A percentile compares a stretch with the other conserved stretches of the same genome.
These are phyloP conservation scores for Annulohypoxylon maeteangense DNA, from an alignment of 495 filamentous ascomycete genomes.

Conservation along the genomic window DNA sequence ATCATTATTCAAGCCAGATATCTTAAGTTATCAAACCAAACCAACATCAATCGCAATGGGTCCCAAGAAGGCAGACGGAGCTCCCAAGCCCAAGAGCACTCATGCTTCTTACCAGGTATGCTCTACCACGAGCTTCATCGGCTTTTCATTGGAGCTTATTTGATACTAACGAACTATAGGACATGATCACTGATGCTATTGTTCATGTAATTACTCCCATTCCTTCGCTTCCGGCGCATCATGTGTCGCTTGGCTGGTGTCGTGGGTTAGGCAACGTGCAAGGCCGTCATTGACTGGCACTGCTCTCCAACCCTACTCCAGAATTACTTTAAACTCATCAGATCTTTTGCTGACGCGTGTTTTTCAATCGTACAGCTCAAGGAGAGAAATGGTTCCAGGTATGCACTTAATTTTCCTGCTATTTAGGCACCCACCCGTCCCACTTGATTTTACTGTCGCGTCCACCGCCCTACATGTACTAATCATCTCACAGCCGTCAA, in stretches of 20 bases:
- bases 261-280: constrained; percentile 39
- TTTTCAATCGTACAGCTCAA: constrained; percentile 63
- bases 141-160: constrained; percentile 32
- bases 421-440: constrained; percentile 1
- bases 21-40: constrained; percentile 8
- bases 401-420: constrained; percentile 45
- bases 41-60: constrained; percentile 61
- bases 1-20: constrained; percentile 18
- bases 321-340: constrained; percentile 26
- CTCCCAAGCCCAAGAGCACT: constrained; percentile 67
- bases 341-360: constrained; percentile 58
- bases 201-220: constrained; percentile 65
- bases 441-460: constrained; percentile 20
- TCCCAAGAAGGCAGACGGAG: constrained; percentile 70
- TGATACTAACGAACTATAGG: constrained; percentile 60
- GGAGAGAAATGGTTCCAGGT: constrained; percentile 73
- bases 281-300: constrained; percentile 29
- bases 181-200: constrained; percentile 77
- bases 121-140: constrained; percentile 44
- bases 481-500: constrained; percentile 74
- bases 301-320: constrained; percentile 25
- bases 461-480: constrained; percentile 42
- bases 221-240: constrained; percentile 56
- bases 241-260: constrained; percentile 35
- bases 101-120: constrained; percentile 68